Conservation (phyloP, 495 filamentous ascomycete genomes). For the Collariella sp. region DNA sequence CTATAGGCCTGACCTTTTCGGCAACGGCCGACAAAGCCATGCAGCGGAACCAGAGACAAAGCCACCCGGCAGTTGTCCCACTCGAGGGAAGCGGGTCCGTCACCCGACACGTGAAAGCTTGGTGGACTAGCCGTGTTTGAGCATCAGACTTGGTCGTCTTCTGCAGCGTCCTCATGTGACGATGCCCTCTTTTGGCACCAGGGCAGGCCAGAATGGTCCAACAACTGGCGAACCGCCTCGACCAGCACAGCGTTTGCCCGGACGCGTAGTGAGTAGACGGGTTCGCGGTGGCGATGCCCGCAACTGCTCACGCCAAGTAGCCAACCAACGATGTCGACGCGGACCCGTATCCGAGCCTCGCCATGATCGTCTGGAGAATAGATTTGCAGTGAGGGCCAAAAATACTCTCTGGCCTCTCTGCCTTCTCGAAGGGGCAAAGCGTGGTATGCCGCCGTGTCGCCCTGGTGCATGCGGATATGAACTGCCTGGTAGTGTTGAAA, state of each 20-base stretch:
- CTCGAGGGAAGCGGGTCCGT: conserved; percentile 11
- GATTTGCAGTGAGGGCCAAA: conserved; percentile 3
- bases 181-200: neutral
- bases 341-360: conserved; percentile 1
- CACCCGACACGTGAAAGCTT: conserved; percentile 23
- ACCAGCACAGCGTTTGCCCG: conserved; percentile 14
- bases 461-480: conserved; percentile 23
- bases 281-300: conserved; percentile 1
- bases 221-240: conserved; percentile 7
- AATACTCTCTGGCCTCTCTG: conserved; percentile 6
- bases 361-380: neutral
- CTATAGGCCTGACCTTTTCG: conserved; percentile 28
- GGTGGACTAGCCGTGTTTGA: conserved; percentile 2
- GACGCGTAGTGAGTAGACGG: neutral
- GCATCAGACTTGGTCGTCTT: conserved; percentile 1
- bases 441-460: conserved; percentile 22
- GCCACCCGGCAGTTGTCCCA: conserved; percentile 21
- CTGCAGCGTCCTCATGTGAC: neutral
- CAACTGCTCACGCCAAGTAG: conserved; percentile 1
- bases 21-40: conserved; percentile 28
- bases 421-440: conserved; percentile 14
- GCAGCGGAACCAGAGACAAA: conserved; percentile 22
- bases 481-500: conserved; percentile 15
- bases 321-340: neutral
- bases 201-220: neutral